phyloP scores from a whole-genome alignment of 2,329 filamentous ascomycete species.

The Diaporthe velutina region DNA sequence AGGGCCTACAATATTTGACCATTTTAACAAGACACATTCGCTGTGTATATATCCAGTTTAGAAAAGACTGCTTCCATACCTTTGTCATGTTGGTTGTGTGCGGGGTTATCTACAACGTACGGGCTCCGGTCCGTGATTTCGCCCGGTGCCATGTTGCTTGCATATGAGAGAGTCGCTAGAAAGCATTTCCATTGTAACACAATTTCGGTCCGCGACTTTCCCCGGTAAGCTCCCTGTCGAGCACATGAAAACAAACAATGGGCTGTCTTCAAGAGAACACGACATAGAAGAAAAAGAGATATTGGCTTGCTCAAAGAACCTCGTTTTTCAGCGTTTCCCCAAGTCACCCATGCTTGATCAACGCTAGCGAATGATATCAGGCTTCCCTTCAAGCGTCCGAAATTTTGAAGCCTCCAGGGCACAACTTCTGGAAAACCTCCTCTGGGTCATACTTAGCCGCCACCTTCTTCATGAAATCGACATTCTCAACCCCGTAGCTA shows the following conservation, averaged over 20 bases:
- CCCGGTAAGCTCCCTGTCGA: background rate
- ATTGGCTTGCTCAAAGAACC: too few relatives aligned
- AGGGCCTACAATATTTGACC: too few relatives aligned
- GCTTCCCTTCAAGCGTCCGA: background rate
- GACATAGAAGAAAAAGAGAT: too few relatives aligned
- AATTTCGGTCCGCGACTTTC: background rate
- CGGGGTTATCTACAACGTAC: background rate
- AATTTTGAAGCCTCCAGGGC: constrained; percentile 45
- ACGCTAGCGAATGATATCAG: background rate
- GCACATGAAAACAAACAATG: too few relatives aligned
- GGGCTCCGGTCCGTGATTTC: constrained; percentile 4
- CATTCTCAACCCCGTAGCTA: constrained; percentile 46
- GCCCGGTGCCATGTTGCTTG: background rate
- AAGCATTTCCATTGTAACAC: background rate
- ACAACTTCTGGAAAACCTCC: constrained; percentile 45
- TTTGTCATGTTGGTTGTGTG: background rate
- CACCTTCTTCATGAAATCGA: constrained; percentile 41
- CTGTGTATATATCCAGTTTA: too few relatives aligned
- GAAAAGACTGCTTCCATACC: background rate
- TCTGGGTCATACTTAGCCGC: constrained; percentile 45
- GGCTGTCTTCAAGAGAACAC: too few relatives aligned
- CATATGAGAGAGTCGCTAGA: background rate
- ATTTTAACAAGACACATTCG: background rate
- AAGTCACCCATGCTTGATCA: background rate
- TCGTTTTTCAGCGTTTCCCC: too few relatives aligned